Evolutionary conservation across 2,329 filamentous ascomycete genomes (phyloP).

Genomic region (Xylariaceae sp.): DNA sequence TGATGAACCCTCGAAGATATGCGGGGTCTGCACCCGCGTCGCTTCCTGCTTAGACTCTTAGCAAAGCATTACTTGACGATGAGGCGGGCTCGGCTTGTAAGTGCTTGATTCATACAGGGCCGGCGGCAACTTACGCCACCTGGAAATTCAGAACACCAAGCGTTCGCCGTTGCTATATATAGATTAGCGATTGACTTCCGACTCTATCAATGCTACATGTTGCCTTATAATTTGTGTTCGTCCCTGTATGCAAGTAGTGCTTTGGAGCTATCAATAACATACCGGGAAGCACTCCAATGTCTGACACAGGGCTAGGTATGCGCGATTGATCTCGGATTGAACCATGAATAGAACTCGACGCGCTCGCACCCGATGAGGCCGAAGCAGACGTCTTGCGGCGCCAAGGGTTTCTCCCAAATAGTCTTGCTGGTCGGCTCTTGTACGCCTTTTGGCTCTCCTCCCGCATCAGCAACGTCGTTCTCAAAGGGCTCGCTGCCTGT

Average conservation of each 20-base stretch:
- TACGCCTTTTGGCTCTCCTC: constrained; percentile 40
- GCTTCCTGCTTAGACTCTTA: constrained; percentile 50
- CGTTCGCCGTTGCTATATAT: constrained; percentile 5
- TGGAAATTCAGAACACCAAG: constrained; percentile 32
- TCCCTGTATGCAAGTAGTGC: too few species aligned
- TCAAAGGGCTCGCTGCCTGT: neutral
- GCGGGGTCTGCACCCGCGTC: constrained; percentile 54
- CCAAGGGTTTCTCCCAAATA: constrained; percentile 51
- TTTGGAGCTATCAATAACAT: too few species aligned
- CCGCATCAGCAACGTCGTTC: constrained; percentile 38
- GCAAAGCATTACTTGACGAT: neutral
- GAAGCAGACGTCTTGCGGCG: constrained; percentile 49
- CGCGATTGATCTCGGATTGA: constrained; percentile 47
- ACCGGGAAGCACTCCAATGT: constrained; percentile 8
- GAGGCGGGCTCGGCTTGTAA: neutral
- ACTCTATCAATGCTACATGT: too few species aligned
- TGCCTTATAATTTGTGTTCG: neutral
- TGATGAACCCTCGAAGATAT: constrained; percentile 45
- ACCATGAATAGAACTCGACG: constrained; percentile 50
- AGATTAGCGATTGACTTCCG: constrained; percentile 8
- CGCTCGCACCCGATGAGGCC: constrained; percentile 45
- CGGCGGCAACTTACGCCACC: constrained; percentile 43
- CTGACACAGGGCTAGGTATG: constrained; percentile 17
- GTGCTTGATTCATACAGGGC: neutral
- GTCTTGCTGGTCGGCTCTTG: constrained; percentile 40